phyloP scores from a whole-genome alignment of 192 early-diverging fungal species.

The Entrophospora sp. region DNA sequence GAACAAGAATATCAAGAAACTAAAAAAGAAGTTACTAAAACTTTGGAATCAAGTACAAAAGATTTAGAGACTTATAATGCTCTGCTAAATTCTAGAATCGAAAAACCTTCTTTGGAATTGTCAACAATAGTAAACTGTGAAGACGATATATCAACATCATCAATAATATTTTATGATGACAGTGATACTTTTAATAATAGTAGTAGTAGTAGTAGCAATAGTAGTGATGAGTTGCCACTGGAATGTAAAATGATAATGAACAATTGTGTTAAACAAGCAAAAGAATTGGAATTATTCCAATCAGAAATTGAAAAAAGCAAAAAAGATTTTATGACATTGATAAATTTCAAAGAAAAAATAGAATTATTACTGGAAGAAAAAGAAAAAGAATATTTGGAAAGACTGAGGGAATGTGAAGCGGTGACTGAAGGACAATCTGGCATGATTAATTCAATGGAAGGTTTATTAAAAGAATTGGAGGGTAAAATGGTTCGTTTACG shows the following conservation, averaged over 20 bases:
- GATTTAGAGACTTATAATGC: background rate
- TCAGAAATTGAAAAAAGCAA: constrained; percentile 12
- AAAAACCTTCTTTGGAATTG: background rate
- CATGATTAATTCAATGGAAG: constrained; percentile 19
- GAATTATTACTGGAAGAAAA: constrained; percentile 2
- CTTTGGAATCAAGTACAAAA: constrained; percentile 12
- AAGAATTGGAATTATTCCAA: constrained; percentile 8
- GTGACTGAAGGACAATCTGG: background rate
- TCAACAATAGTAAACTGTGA: background rate
- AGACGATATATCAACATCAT: too few relatives aligned
- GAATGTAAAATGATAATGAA: constrained; percentile 12
- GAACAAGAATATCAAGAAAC: constrained; percentile 14
- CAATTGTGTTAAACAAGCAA: constrained; percentile 10
- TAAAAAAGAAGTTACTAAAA: constrained; percentile 10
- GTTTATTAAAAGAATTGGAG: constrained; percentile 14
- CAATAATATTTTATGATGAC: background rate
- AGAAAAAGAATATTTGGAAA: constrained; percentile 16
- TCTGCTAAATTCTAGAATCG: constrained; percentile 6
- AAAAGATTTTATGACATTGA: background rate
- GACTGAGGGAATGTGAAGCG: constrained; percentile 13
- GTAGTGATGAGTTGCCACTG: background rate
- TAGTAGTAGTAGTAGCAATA: background rate
- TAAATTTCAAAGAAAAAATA: constrained; percentile 13
- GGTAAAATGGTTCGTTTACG: constrained; percentile 17
- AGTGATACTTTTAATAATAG: too few relatives aligned